Percentiles rank a stretch among this genome's conserved stretches.
These are phyloP conservation scores for Coemansia sp. DNA, from an alignment of 192 early-diverging fungal species.

Conservation along the genomic window DNA sequence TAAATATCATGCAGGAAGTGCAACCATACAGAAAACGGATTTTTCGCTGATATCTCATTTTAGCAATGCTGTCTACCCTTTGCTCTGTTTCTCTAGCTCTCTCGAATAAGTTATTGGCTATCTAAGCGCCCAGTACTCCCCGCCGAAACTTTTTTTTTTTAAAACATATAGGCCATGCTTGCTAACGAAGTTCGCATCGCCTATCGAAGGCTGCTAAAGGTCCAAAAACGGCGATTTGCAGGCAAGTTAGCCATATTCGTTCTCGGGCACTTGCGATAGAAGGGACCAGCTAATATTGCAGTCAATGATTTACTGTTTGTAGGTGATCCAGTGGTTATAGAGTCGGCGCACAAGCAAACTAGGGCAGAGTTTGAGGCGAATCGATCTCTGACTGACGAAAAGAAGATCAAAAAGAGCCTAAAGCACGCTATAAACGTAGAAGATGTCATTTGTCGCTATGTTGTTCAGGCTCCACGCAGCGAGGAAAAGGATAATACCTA, in stretches of 20 bases:
- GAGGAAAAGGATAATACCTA: conserved; percentile 33
- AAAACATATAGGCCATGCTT: conserved; percentile 9
- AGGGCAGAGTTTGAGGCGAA: conserved; percentile 40
- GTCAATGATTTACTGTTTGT: not conserved
- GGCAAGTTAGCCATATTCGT: conserved; percentile 4
- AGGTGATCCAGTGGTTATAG: conserved; percentile 16
- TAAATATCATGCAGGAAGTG: too few relatives aligned
- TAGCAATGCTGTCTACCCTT: too few relatives aligned
- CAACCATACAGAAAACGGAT: too few relatives aligned
- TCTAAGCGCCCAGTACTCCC: not conserved
- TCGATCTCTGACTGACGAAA: conserved; percentile 22
- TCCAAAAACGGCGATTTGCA: conserved; percentile 33
- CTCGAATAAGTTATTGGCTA: not conserved
- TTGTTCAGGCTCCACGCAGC: conserved; percentile 43
- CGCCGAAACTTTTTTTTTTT: not conserved
- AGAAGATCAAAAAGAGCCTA: conserved; percentile 37
- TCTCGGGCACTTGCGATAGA: not conserved
- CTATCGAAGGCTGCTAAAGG: conserved; percentile 37
- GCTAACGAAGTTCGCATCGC: conserved; percentile 28
- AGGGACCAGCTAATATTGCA: not conserved
- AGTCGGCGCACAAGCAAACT: conserved; percentile 37
- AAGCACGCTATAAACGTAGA: conserved; percentile 45
- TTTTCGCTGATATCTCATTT: too few relatives aligned
- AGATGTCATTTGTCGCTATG: conserved; percentile 41
- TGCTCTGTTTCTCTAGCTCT: not conserved